Evolutionary conservation across 805 yeast species (phyloP), one percentile per base, ranked within the genome.

Genomic region (Candida parachauliodes): DNA sequence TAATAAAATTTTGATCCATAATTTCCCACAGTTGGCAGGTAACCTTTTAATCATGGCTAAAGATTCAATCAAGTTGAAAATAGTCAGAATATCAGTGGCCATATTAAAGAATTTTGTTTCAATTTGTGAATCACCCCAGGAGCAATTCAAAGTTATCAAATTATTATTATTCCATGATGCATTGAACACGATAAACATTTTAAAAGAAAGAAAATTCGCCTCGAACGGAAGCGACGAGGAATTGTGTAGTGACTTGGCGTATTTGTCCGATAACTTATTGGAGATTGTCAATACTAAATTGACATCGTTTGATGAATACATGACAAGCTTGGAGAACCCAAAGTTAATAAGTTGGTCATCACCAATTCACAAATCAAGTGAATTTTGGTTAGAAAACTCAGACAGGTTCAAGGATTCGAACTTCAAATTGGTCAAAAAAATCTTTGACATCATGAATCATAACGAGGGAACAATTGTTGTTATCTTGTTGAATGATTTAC

Each of bases 301-400:
- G 68, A 83, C 97, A 4, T 88, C 95, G 1, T 86, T 91, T 59
- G 98, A 93, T 54, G 96, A 89, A 59, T 93, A 91, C 59, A 70
- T 76, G 51, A 79, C 87, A 33, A 98, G 93, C 63, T 73, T 93
- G 44, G 81, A 79, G 43, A 79, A 89, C 41, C 84, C 85, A 43
- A 72, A 76, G 41, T 75, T 93, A 53, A 76, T 77, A 45, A 87
- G 95, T 83, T 67, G 68, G 67, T 53, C 71, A 2, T 82, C 95
- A 2, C 98, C 98, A 37, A 88, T 95, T 16, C 98, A 93, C 64
- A 77, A 79, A 52, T 84, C 87, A 34, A 79, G 77, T 36, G 88
- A 86, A 37, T 93, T 93, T 60, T 93, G 98, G 96, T 72, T 80
- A 43, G 93, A 88, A 45, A 88, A 93, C 57, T 70, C 82, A 23